Evolutionary conservation across 2,329 filamentous ascomycete species (phyloP).

Genomic region (Penicillium sp.): DNA sequence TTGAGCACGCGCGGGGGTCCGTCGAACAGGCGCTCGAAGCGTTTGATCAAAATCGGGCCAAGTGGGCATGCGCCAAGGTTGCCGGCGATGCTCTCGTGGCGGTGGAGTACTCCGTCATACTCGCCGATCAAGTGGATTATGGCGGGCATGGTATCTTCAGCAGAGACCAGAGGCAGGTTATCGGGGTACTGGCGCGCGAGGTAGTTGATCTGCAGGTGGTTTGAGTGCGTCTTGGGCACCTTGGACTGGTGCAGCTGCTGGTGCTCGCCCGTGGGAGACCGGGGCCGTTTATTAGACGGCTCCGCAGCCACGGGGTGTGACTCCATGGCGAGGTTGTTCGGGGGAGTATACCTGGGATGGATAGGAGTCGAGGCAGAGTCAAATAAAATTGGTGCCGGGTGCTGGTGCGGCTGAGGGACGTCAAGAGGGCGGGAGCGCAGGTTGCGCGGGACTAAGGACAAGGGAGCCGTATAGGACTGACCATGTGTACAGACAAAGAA

Average conservation of each 20-base stretch:
- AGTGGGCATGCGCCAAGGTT: conserved; percentile 81
- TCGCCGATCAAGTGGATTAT: conserved; percentile 71
- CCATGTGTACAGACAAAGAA: background rate
- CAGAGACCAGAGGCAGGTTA: conserved; percentile 61
- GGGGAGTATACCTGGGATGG: background rate
- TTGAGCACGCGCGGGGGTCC: conserved; percentile 69
- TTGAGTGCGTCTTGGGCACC: conserved; percentile 53
- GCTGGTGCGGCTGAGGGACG: background rate
- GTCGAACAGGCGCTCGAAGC: conserved; percentile 83
- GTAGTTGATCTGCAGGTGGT: conserved; percentile 67
- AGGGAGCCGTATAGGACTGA: conserved; percentile 9
- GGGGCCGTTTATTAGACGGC: conserved; percentile 45
- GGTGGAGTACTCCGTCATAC: conserved; percentile 80
- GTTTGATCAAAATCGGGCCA: conserved; percentile 77
- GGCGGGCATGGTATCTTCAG: conserved; percentile 69
- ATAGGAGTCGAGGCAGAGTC: background rate
- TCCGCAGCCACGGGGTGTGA: conserved; percentile 36
- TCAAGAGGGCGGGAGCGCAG: conserved; percentile 1
- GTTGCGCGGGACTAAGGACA: conserved; percentile 7
- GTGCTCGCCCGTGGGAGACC: conserved; percentile 45
- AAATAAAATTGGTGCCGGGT: background rate
- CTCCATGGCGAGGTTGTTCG: conserved; percentile 30
- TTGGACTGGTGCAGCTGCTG: conserved; percentile 46
- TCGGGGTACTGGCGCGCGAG: conserved; percentile 62
- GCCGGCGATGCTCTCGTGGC: conserved; percentile 81